Evolutionary conservation across 257 asterid genomes (phyloP), one percentile per base, ranked within the genome.

Genomic region (Linderniella brevidens): DNA sequence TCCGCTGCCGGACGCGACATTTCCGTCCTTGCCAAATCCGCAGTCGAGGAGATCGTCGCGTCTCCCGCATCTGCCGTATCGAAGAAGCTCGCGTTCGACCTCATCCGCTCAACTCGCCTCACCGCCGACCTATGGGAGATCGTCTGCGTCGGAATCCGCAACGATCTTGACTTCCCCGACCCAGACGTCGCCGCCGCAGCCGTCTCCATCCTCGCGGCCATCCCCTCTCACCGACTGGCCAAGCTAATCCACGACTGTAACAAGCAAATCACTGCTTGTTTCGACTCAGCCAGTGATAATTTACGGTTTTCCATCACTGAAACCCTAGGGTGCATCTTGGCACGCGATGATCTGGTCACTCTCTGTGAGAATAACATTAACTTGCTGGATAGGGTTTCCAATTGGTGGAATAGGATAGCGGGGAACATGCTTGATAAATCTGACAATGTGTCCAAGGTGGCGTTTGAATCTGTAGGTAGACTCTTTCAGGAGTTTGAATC

Each of bases 111-210:
- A 54, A 86, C 96, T 36, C 94, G 94, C 18, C 79, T 86, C 46
- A 86, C 94, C 8, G 59, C 92, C 32, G 94, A 86, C 51, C 78
- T 82, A 3, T 86, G 96, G 96, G 96, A 86, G 60, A 73, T 53
- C 8, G 94, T 79, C 9, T 86, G 82, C 66, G 56, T 61, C 7
- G 96, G 96, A 44, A 75, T 86, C 25, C 80, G 86, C 17, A 77
- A 71, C 63, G 96, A 86, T 64, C 87, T 86, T 50, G 93, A 67
- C 61, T 86, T 86, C 61, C 96, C 96, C 37, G 96, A 86, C 58
- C 94, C 94, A 3, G 96, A 86, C 41, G 96, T 86, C 53, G 77
- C 90, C 1, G 93, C 96, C 11, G 96, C 96, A 14, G 94, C 96
- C 4, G 85, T 86, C 8, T 86, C 96, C 18, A 86, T 86, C 13